Conservation (phyloP, 495 filamentous ascomycete species). For the Aspergillus asperescens region DNA sequence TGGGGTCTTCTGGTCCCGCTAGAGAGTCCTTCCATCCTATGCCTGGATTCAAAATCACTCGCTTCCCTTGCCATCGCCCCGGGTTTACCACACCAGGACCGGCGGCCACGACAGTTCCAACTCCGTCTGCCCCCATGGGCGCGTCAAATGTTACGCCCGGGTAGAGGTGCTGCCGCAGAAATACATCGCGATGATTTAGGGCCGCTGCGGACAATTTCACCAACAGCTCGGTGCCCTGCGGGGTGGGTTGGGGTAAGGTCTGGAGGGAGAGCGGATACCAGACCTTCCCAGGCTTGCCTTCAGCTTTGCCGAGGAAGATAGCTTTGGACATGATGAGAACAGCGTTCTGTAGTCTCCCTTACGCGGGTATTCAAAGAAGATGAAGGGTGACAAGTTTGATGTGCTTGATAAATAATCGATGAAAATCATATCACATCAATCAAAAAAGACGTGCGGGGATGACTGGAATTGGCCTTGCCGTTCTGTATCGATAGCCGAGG, state of each 20-base stretch:
- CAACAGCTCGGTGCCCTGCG: constrained; percentile 59
- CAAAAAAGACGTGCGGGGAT: constrained; percentile 20
- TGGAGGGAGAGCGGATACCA: constrained; percentile 64
- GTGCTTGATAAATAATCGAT: background rate
- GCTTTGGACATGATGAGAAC: constrained; percentile 54
- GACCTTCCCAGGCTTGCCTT: constrained; percentile 65
- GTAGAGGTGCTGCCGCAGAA: constrained; percentile 88
- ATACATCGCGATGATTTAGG: constrained; percentile 89
- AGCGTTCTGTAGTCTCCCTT: too few species aligned
- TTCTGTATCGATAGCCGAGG: constrained; percentile 31
- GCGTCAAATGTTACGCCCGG: constrained; percentile 70
- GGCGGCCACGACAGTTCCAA: constrained; percentile 60
- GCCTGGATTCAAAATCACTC: constrained; percentile 68
- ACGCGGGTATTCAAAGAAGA: too few species aligned
- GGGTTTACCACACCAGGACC: constrained; percentile 48
- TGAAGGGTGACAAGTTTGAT: background rate
- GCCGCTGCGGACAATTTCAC: constrained; percentile 67
- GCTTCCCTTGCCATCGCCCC: constrained; percentile 53
- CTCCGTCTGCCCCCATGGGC: constrained; percentile 75
- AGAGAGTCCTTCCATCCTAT: constrained; percentile 68
- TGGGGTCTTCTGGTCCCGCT: constrained; percentile 63
- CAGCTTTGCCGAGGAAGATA: constrained; percentile 44
- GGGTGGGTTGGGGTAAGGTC: constrained; percentile 52
- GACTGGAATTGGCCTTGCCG: constrained; percentile 11
- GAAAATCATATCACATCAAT: background rate